phyloP scores from a whole-genome alignment of 2,329 filamentous ascomycete genomes.

The Cordyceps sp. region DNA sequence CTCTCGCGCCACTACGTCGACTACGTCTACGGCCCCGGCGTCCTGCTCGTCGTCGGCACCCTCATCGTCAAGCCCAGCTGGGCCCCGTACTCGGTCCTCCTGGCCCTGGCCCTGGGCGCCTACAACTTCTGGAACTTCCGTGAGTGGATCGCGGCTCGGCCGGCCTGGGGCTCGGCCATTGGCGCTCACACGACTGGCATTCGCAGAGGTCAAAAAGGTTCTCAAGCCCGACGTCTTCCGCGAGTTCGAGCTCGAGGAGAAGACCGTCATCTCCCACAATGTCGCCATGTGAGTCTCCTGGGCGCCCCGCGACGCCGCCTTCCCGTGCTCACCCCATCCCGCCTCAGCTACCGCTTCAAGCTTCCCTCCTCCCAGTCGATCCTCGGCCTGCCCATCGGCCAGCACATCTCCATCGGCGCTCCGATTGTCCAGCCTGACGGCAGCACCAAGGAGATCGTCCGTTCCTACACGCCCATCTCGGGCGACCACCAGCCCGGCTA shows the following conservation, averaged over 20 bases:
- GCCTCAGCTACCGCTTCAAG: conserved; percentile 68
- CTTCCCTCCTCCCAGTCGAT: conserved; percentile 65
- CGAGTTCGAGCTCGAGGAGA: conserved; percentile 83
- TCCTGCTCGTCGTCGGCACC: conserved; percentile 58
- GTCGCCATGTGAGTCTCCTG: conserved; percentile 64
- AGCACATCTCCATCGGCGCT: conserved; percentile 94
- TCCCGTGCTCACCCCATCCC: neutral
- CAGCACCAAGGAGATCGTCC: conserved; percentile 65
- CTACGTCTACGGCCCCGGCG: conserved; percentile 72
- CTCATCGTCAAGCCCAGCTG: conserved; percentile 67
- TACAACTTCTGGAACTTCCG: conserved; percentile 57
- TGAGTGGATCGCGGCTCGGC: conserved; percentile 27
- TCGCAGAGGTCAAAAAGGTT: conserved; percentile 57
- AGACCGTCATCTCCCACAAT: conserved; percentile 94
- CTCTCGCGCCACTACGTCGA: conserved; percentile 51
- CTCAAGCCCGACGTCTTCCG: conserved; percentile 81
- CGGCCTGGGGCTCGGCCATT: no score
- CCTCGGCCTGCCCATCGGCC: conserved; percentile 91
- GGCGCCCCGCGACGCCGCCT: neutral
- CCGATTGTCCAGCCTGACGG: conserved; percentile 51
- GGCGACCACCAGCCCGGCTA: conserved; percentile 78
- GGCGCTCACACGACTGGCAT: neutral
- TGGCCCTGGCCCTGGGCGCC: conserved; percentile 49
- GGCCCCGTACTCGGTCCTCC: conserved; percentile 49
- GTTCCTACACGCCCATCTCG: conserved; percentile 84